Evolutionary conservation across 2,329 filamentous ascomycete genomes (phyloP).

Genomic region (Penicillium sp.): DNA sequence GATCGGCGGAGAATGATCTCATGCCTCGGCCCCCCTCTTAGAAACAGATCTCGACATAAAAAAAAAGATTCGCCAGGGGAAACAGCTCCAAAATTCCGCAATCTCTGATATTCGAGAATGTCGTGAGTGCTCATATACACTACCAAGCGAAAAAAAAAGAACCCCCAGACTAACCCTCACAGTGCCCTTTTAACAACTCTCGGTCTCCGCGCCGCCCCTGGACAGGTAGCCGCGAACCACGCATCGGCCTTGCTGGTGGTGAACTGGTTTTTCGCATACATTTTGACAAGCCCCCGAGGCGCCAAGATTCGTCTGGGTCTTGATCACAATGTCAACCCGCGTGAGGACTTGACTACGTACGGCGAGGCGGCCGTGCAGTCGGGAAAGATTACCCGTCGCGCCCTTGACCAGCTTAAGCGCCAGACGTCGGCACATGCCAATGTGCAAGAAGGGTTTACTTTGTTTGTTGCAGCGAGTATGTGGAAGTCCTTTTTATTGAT

Average conservation of each 20-base stretch:
- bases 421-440: slow-evolving; percentile 39
- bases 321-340: slow-evolving; percentile 42
- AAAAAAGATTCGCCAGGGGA: too few species aligned
- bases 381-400: slow-evolving; percentile 37
- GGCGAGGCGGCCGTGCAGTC: slow-evolving; percentile 38
- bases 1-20: background rate
- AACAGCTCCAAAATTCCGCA: background rate
- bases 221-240: slow-evolving; percentile 23
- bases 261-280: slow-evolving; percentile 44
- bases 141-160: rapidly evolving
- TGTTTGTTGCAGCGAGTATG: slow-evolving; percentile 40
- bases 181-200: slow-evolving; percentile 26
- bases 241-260: slow-evolving; percentile 37
- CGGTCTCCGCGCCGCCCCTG: slow-evolving; percentile 24
- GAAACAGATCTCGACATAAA: background rate
- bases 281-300: slow-evolving; percentile 36
- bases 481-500: background rate
- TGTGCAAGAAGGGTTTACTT: slow-evolving; percentile 37
- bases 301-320: slow-evolving; percentile 35
- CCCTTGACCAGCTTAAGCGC: slow-evolving; percentile 39
- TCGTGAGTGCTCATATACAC: background rate
- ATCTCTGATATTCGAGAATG: background rate
- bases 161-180: background rate
- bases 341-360: slow-evolving; percentile 40
- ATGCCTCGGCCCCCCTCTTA: background rate